Evolutionary conservation across 306 rosid genomes (phyloP), one percentile per base, ranked within the genome.

Genomic region (Parietaria judaica): DNA sequence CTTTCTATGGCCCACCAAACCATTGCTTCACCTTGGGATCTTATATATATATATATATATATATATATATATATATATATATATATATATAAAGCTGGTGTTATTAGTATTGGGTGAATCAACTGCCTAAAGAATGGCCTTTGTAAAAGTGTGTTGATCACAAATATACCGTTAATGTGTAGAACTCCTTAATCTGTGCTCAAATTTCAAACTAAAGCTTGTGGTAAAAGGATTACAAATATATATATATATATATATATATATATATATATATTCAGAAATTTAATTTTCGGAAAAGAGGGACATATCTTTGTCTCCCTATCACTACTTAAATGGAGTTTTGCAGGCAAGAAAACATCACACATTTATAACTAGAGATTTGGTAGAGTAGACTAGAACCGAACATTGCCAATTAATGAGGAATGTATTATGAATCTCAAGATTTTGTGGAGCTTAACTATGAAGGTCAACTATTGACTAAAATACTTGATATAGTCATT

Each of bases 161-260:
- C 50, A 60, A 60, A 43, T 60, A 8, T 44, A 60, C 51, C 64
- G 52, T 60, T 60, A 4, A 16, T 11, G 6, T 23, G 52, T 16
- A 4, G 38, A 47, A 5, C 8, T 62, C n/a, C 41, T 61, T 61
- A 23, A 47, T 17, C 66, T 15, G 14, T 11, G 13, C 17, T 45
- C 55, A 47, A 6, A 15, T 11, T 58, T 58, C 63, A 58, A 36
- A 49, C 36, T 60, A 47, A 47, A 49, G 43, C 55, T 62, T 48
- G 52, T n/a, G 41, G 12, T 8, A 3, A 60, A 16, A n/a, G 23
- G 38, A 17, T 44, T 60, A 23, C 31, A 23, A 23, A 23, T 0
- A 23, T 23, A 23, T 23, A 23, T 23, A 23, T 23, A 23, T 23
- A 23, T 23, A 23, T 23, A 23, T 23, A 0, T 2, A 23, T 23